phyloP scores from a whole-genome alignment of 371 early-diverging fungal genomes.

The Mortierella sp. region DNA sequence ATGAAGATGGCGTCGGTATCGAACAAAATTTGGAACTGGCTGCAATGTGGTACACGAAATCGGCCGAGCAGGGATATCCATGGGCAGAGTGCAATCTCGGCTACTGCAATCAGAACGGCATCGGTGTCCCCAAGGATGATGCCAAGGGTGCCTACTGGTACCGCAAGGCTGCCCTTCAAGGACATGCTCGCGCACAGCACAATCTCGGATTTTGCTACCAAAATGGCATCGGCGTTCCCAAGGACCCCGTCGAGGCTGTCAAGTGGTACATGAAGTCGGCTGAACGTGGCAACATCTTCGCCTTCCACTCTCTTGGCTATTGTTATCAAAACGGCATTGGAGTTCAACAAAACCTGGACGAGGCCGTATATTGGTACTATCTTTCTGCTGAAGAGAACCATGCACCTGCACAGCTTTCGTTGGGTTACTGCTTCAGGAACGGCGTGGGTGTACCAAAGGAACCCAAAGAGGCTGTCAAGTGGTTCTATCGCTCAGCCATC shows the following conservation, averaged over 20 bases:
- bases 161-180: constrained; percentile 76
- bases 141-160: constrained; percentile 78
- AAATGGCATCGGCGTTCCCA: constrained; percentile 81
- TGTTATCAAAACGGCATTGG: constrained; percentile 94
- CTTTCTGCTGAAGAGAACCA: constrained; percentile 74
- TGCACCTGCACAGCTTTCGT: constrained; percentile 79
- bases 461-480: constrained; percentile 74
- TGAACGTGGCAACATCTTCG: constrained; percentile 82
- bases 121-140: constrained; percentile 72
- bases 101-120: constrained; percentile 80
- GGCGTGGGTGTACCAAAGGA: constrained; percentile 80
- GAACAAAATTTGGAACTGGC: constrained; percentile 68
- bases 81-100: constrained; percentile 86
- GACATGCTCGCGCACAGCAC: constrained; percentile 81
- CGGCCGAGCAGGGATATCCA: constrained; percentile 78
- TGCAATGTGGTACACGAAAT: constrained; percentile 76
- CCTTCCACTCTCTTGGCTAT: constrained; percentile 88
- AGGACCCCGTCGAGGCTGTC: constrained; percentile 74
- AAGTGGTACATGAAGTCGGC: constrained; percentile 82
- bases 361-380: constrained; percentile 83
- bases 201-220: constrained; percentile 87
- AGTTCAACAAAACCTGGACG: constrained; percentile 70
- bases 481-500: constrained; percentile 75
- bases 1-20: constrained; percentile 85
- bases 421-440: constrained; percentile 89